phyloP scores from a whole-genome alignment of 345 rosid species.

The Eucalyptus cloeziana region DNA sequence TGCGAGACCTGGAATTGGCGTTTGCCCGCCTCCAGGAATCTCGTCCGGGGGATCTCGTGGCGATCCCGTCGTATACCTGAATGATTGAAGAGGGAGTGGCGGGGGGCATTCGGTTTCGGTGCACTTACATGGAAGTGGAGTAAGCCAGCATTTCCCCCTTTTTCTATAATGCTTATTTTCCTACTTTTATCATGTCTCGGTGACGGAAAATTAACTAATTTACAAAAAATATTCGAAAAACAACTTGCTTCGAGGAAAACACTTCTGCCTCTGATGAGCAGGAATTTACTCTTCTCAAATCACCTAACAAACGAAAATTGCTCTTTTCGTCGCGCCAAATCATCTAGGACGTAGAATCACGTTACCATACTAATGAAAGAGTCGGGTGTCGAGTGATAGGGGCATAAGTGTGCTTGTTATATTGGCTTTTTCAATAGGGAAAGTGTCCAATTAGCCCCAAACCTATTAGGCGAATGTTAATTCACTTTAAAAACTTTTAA shows the following conservation, averaged over 20 bases:
- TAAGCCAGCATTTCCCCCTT: neutral
- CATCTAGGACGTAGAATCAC: neutral
- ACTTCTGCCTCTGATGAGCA: rapidly evolving
- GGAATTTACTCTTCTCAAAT: neutral
- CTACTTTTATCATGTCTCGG: neutral
- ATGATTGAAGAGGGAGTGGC: neutral
- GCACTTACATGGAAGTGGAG: neutral
- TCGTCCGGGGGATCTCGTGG: neutral
- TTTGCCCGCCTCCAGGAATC: neutral
- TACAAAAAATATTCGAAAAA: too few species aligned
- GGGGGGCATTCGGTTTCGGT: neutral
- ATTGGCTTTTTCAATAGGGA: neutral
- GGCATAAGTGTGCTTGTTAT: neutral
- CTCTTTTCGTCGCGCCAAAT: rapidly evolving
- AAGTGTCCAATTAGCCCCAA: neutral
- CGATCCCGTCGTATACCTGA: neutral
- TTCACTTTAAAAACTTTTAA: rapidly evolving
- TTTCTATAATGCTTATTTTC: neutral
- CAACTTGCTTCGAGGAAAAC: neutral
- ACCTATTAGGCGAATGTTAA: neutral
- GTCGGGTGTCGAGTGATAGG: rapidly evolving
- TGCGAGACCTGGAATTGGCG: neutral
- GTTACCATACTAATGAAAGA: rapidly evolving
- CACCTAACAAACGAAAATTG: neutral
- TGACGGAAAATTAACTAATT: rapidly evolving